These are phyloP conservation scores for Parachaetomium inaequale DNA, from an alignment of 495 filamentous ascomycete species.

Conservation along the genomic window DNA sequence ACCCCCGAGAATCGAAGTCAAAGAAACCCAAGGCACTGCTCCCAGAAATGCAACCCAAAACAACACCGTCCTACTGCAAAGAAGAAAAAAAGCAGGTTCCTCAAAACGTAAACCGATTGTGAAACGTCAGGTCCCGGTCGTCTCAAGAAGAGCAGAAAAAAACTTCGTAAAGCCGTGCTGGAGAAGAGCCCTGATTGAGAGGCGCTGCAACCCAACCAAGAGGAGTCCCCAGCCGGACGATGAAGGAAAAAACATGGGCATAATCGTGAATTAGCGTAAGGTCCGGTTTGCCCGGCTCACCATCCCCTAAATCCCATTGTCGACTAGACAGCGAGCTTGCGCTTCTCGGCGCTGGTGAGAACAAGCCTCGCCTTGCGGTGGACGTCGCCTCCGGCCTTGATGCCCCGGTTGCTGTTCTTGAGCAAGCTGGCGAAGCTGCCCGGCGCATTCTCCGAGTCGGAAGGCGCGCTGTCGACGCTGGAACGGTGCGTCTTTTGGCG, in stretches of 20 bases:
- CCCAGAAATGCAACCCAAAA: slow-evolving; percentile 22
- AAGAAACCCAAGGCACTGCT: slow-evolving; percentile 8
- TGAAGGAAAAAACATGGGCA: slow-evolving; percentile 28
- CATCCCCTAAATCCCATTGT: slow-evolving; percentile 1
- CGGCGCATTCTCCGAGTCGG: slow-evolving; percentile 39
- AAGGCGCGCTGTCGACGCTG: slow-evolving; percentile 58
- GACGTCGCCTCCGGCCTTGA: slow-evolving; percentile 50
- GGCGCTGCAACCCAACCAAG: slow-evolving; percentile 24
- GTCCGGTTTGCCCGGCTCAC: slow-evolving; percentile 18
- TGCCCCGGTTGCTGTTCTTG: slow-evolving; percentile 48
- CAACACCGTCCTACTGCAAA: slow-evolving; percentile 13
- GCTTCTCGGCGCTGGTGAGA: slow-evolving; percentile 84
- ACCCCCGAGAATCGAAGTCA: slow-evolving; percentile 12
- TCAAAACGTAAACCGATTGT: slow-evolving; percentile 11
- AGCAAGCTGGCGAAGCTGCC: slow-evolving; percentile 57
- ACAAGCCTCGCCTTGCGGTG: slow-evolving; percentile 83
- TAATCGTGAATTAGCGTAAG: slow-evolving; percentile 40
- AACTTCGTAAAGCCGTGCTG: slow-evolving; percentile 25
- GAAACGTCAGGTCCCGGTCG: slow-evolving; percentile 19
- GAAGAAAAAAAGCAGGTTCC: slow-evolving; percentile 10
- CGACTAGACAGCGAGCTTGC: slow-evolving; percentile 50
- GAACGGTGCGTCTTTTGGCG: slow-evolving; percentile 57
- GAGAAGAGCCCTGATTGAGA: slow-evolving; percentile 6
- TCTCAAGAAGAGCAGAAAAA: slow-evolving; percentile 18
- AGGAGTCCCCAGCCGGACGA: slow-evolving; percentile 13